These are phyloP conservation scores for Ustilago loliicola DNA, from an alignment of 1,284 basidiomycete species.

Conservation along the genomic window DNA sequence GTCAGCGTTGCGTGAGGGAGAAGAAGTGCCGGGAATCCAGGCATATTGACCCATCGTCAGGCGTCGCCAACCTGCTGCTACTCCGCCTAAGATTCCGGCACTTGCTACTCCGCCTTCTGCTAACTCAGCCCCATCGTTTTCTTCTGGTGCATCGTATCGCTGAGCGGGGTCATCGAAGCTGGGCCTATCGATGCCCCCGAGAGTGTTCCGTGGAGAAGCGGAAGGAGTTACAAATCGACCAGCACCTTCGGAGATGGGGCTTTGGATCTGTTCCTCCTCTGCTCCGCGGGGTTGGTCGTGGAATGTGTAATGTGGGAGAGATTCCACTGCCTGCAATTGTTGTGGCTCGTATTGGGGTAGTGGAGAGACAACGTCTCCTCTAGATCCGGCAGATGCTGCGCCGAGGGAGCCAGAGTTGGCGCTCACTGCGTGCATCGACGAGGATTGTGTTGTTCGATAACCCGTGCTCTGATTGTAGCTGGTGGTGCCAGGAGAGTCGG, in stretches of 20 bases:
- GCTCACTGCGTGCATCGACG: slow-evolving; percentile 8
- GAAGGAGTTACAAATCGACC: slow-evolving; percentile 39
- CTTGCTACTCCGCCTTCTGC: slow-evolving; percentile 33
- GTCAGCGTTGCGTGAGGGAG: slow-evolving; percentile 8
- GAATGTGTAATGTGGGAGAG: slow-evolving; percentile 30
- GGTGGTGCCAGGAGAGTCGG: slow-evolving; percentile 14
- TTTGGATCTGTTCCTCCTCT: slow-evolving; percentile 18
- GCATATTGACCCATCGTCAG: slow-evolving; percentile 56
- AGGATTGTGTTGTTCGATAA: background rate
- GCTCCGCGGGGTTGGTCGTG: slow-evolving; percentile 14
- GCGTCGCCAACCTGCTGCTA: slow-evolving; percentile 55
- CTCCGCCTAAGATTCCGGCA: slow-evolving; percentile 49
- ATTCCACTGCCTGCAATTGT: slow-evolving; percentile 20
- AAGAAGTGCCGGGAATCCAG: slow-evolving; percentile 35
- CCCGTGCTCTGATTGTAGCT: slow-evolving; percentile 12
- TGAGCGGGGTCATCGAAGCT: slow-evolving; percentile 13
- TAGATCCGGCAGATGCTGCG: slow-evolving; percentile 15
- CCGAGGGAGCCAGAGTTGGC: slow-evolving; percentile 16
- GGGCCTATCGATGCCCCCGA: slow-evolving; percentile 9
- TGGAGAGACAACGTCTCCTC: slow-evolving; percentile 18
- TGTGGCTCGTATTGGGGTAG: slow-evolving; percentile 35
- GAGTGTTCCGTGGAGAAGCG: slow-evolving; percentile 26
- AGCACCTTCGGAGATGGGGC: slow-evolving; percentile 4
- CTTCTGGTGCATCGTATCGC: slow-evolving; percentile 2
- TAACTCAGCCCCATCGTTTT: background rate